These are phyloP conservation scores for Gossypium australe DNA, from an alignment of 345 rosid species.

Conservation along the genomic window DNA sequence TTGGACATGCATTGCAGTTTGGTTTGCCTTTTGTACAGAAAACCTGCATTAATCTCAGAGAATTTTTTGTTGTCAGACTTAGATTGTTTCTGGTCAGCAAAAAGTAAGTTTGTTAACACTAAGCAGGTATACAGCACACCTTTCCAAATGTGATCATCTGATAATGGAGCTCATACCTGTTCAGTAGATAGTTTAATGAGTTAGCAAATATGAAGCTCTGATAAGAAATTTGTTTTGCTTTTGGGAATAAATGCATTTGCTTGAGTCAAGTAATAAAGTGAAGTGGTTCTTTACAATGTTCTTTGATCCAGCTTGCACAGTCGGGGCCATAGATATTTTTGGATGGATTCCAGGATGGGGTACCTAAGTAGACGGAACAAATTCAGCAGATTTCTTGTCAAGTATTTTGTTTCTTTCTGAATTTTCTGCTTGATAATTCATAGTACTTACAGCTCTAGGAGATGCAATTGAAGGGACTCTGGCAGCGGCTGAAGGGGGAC, in stretches of 20 bases:
- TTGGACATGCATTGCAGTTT: conserved; percentile 94
- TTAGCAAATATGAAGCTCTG: conserved; percentile 16
- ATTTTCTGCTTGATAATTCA: conserved; percentile 2
- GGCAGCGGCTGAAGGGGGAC: conserved; percentile 97
- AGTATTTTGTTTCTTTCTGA: not conserved
- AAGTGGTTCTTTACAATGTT: conserved; percentile 58
- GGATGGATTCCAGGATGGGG: conserved; percentile 88
- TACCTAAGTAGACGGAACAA: conserved; percentile 43
- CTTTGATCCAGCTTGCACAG: conserved; percentile 90
- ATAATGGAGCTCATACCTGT: conserved; percentile 95
- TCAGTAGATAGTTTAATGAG: conserved; percentile 19
- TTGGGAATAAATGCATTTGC: conserved; percentile 6
- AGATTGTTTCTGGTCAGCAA: conserved; percentile 10
- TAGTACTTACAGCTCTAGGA: conserved; percentile 73
- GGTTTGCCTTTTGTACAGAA: conserved; percentile 94
- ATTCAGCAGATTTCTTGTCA: conserved; percentile 13
- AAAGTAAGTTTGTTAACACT: not conserved
- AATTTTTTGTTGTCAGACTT: conserved; percentile 17
- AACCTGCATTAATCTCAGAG: conserved; percentile 51
- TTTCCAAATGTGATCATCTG: conserved; percentile 99
- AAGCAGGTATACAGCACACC: conserved; percentile 33
- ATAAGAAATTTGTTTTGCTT: conserved; percentile 11
- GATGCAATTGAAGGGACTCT: conserved; percentile 95
- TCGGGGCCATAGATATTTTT: conserved; percentile 95
- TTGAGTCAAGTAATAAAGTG: not conserved